A percentile compares a stretch with the other conserved stretches of the same genome.
phyloP scores from a whole-genome alignment of 2,329 filamentous ascomycete genomes.

The Alternaria dauci region DNA sequence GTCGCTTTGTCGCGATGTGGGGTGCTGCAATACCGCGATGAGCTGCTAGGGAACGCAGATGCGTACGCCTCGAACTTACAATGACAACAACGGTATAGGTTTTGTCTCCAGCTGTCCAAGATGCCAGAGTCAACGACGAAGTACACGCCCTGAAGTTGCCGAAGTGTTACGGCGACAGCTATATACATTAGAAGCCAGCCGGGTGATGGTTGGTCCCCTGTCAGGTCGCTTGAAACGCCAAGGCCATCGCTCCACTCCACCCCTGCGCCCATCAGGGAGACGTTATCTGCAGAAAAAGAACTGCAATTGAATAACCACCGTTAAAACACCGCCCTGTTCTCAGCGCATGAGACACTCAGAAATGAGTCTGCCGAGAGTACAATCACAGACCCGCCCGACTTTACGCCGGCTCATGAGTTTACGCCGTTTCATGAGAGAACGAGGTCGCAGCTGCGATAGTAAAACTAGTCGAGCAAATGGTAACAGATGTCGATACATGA shows the following conservation, averaged over 20 bases:
- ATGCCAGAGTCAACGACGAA: background rate
- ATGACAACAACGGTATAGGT: background rate
- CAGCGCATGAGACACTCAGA: conserved; percentile 3
- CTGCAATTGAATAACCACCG: conserved; percentile 5
- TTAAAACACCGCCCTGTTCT: conserved; percentile 7
- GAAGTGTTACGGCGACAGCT: background rate
- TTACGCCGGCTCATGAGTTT: background rate
- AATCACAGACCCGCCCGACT: conserved; percentile 1
- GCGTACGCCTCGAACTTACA: background rate
- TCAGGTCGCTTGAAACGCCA: conserved; percentile 18
- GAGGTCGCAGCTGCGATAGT: background rate
- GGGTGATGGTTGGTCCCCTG: conserved; percentile 2
- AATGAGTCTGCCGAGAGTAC: conserved; percentile 1
- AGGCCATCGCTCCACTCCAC: conserved; percentile 5
- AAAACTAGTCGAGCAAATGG: background rate
- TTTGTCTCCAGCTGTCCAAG: background rate
- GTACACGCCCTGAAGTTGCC: background rate
- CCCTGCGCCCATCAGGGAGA: conserved; percentile 18
- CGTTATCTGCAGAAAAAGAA: conserved; percentile 13
- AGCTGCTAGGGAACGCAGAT: background rate
- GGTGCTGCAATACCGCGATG: background rate
- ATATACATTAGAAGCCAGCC: background rate
- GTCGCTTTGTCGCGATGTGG: background rate
- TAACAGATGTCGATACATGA: background rate
- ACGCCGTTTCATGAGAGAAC: background rate